Conservation (phyloP, 805 yeast genomes). For the Aciculoconidium aculeatum region DNA sequence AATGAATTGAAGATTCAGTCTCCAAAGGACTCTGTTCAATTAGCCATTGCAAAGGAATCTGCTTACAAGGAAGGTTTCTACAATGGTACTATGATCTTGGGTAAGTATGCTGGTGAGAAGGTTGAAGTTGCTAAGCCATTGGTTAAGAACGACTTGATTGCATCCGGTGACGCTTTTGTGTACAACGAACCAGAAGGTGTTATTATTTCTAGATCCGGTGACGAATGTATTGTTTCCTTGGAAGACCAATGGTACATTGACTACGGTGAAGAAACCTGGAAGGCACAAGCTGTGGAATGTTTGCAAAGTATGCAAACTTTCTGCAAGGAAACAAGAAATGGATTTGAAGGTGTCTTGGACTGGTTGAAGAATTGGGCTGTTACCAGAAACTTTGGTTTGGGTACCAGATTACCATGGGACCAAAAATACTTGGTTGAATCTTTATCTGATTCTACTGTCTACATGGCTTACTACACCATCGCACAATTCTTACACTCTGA, state of each 20-base stretch:
- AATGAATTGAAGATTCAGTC: slow-evolving; percentile 87
- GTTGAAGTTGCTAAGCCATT: slow-evolving; percentile 89
- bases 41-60: slow-evolving; percentile 87
- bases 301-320: slow-evolving; percentile 70
- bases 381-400: slow-evolving; percentile 93
- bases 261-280: slow-evolving; percentile 94
- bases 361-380: slow-evolving; percentile 99
- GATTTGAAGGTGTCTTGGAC: slow-evolving; percentile 87
- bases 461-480: slow-evolving; percentile 92
- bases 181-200: slow-evolving; percentile 92
- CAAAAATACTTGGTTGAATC: slow-evolving; percentile 89
- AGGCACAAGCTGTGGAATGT: slow-evolving; percentile 71
- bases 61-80: slow-evolving; percentile 97
- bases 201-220: slow-evolving; percentile 94
- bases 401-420: slow-evolving; percentile 96
- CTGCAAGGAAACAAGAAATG: slow-evolving; percentile 78
- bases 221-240: slow-evolving; percentile 90
- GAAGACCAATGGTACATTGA: slow-evolving; percentile 99
- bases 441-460: slow-evolving; percentile 90
- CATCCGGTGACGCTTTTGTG: slow-evolving; percentile 71
- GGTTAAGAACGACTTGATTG: slow-evolving; percentile 77
- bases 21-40: slow-evolving; percentile 82
- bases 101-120: slow-evolving; percentile 80
- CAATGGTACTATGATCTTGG: slow-evolving; percentile 75
- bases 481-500: slow-evolving; percentile 82